Evolutionary conservation across 2,329 filamentous ascomycete genomes (phyloP).

Genomic region (Ceratocystiopsis sp.): DNA sequence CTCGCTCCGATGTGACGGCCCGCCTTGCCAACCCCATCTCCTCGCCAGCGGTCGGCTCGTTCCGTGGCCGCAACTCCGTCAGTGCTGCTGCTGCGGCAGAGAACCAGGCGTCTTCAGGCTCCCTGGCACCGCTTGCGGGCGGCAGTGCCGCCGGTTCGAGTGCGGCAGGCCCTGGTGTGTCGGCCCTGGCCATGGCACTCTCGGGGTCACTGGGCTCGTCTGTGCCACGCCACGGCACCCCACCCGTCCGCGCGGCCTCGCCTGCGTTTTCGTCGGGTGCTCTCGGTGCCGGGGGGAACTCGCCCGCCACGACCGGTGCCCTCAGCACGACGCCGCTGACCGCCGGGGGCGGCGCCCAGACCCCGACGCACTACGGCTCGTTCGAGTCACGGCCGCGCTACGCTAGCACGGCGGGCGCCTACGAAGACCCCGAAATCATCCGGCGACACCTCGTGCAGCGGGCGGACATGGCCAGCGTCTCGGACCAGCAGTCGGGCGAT

Average conservation of each 20-base stretch:
- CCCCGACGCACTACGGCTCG: constrained; percentile 67
- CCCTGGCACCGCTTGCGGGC: constrained; percentile 47
- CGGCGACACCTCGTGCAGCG: constrained; percentile 74
- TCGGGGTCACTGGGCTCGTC: constrained; percentile 55
- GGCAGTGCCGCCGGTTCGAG: constrained; percentile 40
- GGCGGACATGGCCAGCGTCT: constrained; percentile 31
- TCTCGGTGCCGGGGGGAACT: constrained; percentile 14
- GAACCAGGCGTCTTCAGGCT: constrained; percentile 27
- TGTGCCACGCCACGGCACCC: constrained; percentile 53
- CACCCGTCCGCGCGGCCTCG: constrained; percentile 40
- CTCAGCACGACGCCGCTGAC: constrained; percentile 3
- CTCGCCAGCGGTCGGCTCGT: neutral
- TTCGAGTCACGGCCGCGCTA: constrained; percentile 53
- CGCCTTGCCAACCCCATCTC: constrained; percentile 41
- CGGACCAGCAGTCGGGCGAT: constrained; percentile 29
- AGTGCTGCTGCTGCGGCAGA: neutral
- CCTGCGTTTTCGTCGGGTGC: constrained; percentile 22
- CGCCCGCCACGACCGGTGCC: neutral
- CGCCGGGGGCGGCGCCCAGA: constrained; percentile 26
- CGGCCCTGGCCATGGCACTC: constrained; percentile 76
- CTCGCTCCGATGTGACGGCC: constrained; percentile 42
- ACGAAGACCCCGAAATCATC: constrained; percentile 83
- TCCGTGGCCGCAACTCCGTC: too few relatives aligned
- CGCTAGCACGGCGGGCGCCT: constrained; percentile 36
- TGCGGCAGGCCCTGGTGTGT: constrained; percentile 61